Conservation (phyloP, 768 basidiomycete genomes). For the Crucibulum laeve region DNA sequence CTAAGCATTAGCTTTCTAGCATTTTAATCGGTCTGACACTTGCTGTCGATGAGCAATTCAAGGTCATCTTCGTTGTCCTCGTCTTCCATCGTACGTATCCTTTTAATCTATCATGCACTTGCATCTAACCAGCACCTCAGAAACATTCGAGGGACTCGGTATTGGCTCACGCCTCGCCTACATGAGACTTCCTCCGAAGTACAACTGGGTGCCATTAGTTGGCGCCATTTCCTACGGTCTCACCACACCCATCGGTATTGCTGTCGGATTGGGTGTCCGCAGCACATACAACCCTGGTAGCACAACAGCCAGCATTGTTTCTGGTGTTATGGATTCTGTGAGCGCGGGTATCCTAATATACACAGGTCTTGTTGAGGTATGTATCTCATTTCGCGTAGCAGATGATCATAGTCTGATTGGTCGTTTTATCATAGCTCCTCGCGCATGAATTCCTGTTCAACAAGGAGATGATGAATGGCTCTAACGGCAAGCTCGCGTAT, state of each 20-base stretch:
- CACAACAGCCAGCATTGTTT: conserved; percentile 73
- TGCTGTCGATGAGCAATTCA: conserved; percentile 82
- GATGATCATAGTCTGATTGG: not conserved
- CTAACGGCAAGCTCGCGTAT: conserved; percentile 62
- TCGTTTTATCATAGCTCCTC: conserved; percentile 51
- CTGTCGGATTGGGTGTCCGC: conserved; percentile 73
- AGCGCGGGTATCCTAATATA: conserved; percentile 88
- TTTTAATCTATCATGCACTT: not conserved
- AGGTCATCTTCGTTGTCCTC: conserved; percentile 82
- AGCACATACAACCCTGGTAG: conserved; percentile 79
- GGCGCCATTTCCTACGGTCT: conserved; percentile 68
- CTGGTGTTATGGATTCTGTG: conserved; percentile 79
- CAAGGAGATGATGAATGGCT: conserved; percentile 75
- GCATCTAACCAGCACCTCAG: conserved; percentile 27
- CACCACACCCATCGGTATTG: conserved; percentile 87
- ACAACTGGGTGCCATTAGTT: conserved; percentile 50
- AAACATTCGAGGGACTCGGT: conserved; percentile 93
- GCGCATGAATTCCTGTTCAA: conserved; percentile 96
- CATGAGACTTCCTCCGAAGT: conserved; percentile 54
- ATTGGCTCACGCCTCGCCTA: conserved; percentile 86
- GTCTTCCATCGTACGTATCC: conserved; percentile 81
- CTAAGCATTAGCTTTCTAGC: conserved; percentile 29
- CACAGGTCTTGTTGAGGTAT: conserved; percentile 81
- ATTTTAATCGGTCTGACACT: conserved; percentile 86
- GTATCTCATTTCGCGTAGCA: conserved; percentile 9